Conservation (phyloP, 768 basidiomycete genomes). For the Thelephora aurantiotincta region DNA sequence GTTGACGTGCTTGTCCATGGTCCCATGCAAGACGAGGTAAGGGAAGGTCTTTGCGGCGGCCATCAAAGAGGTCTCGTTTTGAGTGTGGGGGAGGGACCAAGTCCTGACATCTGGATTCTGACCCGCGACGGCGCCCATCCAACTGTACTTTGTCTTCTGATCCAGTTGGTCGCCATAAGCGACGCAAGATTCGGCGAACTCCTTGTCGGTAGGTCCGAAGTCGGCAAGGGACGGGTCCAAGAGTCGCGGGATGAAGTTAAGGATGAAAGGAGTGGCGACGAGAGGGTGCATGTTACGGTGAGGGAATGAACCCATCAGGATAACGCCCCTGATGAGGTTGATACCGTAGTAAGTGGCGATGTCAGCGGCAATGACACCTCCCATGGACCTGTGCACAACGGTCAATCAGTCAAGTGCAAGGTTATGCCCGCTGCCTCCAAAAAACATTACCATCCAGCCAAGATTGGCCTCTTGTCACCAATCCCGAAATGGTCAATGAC, state of each 20-base stretch:
- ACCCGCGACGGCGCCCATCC: too few relatives aligned
- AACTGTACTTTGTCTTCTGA: too few relatives aligned
- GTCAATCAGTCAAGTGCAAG: background rate
- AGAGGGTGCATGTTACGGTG: conserved; percentile 6
- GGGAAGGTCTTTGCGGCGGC: too few relatives aligned
- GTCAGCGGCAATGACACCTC: background rate
- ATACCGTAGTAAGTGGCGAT: conserved; percentile 2
- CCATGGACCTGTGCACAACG: background rate
- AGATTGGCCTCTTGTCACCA: conserved; percentile 8
- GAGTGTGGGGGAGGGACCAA: too few relatives aligned
- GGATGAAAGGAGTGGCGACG: conserved; percentile 6
- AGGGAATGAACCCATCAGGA: conserved; percentile 12
- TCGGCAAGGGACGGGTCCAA: background rate
- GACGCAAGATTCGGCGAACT: conserved; percentile 14
- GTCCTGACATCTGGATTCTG: too few relatives aligned
- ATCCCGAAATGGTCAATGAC: conserved; percentile 14
- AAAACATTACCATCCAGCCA: conserved; percentile 14
- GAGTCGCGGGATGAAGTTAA: conserved; percentile 2
- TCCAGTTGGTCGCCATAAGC: background rate
- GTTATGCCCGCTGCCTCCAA: conserved; percentile 8
- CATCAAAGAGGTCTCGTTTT: too few relatives aligned
- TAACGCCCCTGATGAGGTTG: conserved; percentile 10
- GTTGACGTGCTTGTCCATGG: too few relatives aligned
- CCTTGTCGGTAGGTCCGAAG: conserved; percentile 4
- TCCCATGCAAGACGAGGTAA: too few relatives aligned